Conservation (phyloP, 2,329 filamentous ascomycete species). For the Triangularia verruculosa region DNA sequence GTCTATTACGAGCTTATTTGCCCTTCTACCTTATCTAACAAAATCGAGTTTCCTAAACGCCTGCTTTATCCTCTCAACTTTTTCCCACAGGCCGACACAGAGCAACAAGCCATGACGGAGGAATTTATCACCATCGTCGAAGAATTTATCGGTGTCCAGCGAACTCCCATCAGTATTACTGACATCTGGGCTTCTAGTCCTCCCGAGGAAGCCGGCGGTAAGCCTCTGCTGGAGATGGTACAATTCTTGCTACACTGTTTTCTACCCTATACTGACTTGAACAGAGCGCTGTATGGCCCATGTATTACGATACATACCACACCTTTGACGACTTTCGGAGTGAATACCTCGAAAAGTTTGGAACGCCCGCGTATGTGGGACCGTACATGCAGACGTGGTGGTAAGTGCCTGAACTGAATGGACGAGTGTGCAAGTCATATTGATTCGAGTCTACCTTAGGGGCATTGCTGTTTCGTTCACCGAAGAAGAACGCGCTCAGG, state of each 20-base stretch:
- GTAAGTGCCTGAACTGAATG: not conserved
- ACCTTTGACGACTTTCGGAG: not conserved
- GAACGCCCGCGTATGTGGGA: not conserved
- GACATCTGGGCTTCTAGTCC: constrained; percentile 4
- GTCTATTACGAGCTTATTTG: not conserved
- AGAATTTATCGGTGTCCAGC: constrained; percentile 1
- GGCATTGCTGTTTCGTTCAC: not conserved
- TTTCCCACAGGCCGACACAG: constrained; percentile 2
- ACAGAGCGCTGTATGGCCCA: not conserved
- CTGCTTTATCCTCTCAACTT: constrained; percentile 8
- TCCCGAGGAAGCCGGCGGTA: constrained; percentile 4
- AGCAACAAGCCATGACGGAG: not conserved
- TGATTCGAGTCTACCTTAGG: not conserved
- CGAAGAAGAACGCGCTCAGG: constrained; percentile 3
- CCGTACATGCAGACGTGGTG: not conserved
- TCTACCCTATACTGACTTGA: not conserved
- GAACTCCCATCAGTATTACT: constrained; percentile 6
- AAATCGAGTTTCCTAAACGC: not conserved
- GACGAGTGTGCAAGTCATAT: not conserved
- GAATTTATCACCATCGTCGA: constrained; percentile 1
- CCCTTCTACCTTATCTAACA: not conserved
- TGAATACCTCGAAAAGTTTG: not conserved
- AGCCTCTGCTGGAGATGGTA: not conserved
- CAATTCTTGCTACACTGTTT: not conserved
- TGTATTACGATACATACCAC: constrained; percentile 3